These are phyloP conservation scores for Lycium barbarum DNA, from an alignment of 257 asterid genomes.

Conservation along the genomic window DNA sequence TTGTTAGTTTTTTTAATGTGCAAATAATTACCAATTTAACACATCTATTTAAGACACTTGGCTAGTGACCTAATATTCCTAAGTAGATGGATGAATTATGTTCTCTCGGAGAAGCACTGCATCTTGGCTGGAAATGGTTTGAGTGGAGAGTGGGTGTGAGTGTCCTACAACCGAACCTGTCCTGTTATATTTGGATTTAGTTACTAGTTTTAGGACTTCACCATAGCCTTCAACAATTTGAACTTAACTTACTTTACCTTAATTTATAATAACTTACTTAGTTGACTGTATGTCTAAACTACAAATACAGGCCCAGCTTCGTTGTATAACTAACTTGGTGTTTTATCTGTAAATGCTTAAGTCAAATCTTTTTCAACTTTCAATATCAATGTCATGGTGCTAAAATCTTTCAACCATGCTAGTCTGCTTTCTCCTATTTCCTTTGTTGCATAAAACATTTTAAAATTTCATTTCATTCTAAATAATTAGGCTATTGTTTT, in stretches of 20 bases:
- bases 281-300: background rate
- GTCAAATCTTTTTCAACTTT: background rate
- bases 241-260: background rate
- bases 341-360: background rate
- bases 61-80: background rate
- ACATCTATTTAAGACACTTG: background rate
- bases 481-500: background rate
- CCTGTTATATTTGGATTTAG: background rate
- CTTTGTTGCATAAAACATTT: background rate
- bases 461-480: background rate
- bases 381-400: background rate
- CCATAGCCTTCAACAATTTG: background rate
- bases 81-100: constrained; percentile 9
- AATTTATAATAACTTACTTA: background rate
- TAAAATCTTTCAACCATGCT: background rate
- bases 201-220: background rate
- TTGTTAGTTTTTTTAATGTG: background rate
- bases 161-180: background rate
- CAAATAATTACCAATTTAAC: background rate
- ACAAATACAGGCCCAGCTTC: background rate
- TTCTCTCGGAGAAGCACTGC: background rate
- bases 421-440: background rate
- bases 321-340: background rate
- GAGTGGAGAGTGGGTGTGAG: constrained; percentile 1
- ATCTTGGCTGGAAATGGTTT: constrained; percentile 2